Percentiles rank a stretch among this genome's conserved stretches.
Evolutionary conservation across 169 alveolate species (phyloP).

Genomic region (Plasmodium malariae): DNA sequence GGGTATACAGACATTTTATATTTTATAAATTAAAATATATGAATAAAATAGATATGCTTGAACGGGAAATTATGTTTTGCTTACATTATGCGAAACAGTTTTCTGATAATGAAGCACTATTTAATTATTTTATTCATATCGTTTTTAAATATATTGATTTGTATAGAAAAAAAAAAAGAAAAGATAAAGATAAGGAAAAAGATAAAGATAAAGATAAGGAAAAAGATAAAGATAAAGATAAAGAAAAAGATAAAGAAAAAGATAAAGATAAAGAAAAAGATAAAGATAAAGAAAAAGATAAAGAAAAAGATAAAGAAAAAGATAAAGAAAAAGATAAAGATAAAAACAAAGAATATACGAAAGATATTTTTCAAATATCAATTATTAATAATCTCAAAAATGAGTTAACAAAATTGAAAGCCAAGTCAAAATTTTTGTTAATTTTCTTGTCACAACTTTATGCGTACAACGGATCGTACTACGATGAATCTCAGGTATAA

Average conservation of each 20-base stretch:
- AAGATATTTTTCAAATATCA: conserved; percentile 55
- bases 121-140: conserved; percentile 52
- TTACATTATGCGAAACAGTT: conserved; percentile 51
- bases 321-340: neutral
- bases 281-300: neutral
- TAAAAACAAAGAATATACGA: neutral
- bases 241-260: no score
- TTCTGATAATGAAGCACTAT: conserved; percentile 59
- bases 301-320: conserved; percentile 4
- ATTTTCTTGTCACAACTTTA: conserved; percentile 60
- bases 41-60: conserved; percentile 6
- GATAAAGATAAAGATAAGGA: neutral
- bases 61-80: conserved; percentile 59
- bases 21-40: conserved; percentile 48
- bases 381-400: conserved; percentile 28
- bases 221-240: no score
- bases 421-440: conserved; percentile 42
- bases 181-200: neutral
- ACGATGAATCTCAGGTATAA: conserved; percentile 22
- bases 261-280: neutral
- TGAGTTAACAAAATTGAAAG: conserved; percentile 4
- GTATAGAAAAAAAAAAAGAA: neutral
- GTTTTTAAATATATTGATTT: conserved; percentile 38
- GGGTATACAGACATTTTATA: conserved; percentile 75
- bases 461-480: conserved; percentile 23